Base-by-base conservation (phyloP, 108 stramenopile species). In the Pseudonitzschia pungens region DNA sequence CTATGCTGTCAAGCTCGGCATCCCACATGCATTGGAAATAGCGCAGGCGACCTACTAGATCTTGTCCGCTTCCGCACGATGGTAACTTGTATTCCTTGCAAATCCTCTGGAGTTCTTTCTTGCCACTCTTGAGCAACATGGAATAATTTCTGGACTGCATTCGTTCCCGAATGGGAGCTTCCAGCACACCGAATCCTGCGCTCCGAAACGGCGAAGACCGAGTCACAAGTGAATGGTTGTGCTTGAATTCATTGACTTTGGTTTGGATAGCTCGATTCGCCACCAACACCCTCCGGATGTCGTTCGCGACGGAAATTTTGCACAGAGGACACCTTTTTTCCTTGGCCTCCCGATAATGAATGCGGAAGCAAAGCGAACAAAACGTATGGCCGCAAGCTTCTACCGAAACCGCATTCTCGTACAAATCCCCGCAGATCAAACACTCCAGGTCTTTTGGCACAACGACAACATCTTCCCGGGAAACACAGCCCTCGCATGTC, bases 361-460 rank as follows among this genome's bases (percentile, higher is more conserved):
- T 77, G 6, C 86, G 76, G 22, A 90, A 68, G 41, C 89, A 90
- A 45, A 77, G 69, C 24, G 77, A 77, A 63, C 89, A 90, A 70
- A 86, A 90, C 41, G 83, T 69, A 63, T 90, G 89, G 5, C 74
- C 55, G 54, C 87, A 88, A 0, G 75, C 77, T 32, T 78, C 15
- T 0, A 87, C 14, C 0, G 77, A 68, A 32, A 85, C 83, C 27
- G 87, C 81, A 16, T 63, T 79, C 12, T 54, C 32, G 63, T 68
- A 79, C 4, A 85, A 60, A 20, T 81, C 73, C 20, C 69, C 50
- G 57, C 87, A 88, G 29, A 85, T 84, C 14, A 32, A 40, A 40
- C 87, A 85, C 24, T 55, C 54, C 54, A 55, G 26, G 54, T 55
- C 54, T 10, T 55, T 55, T 20, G 54, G 54, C n/a, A n/a, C n/a